Base-by-base conservation (phyloP, 1,284 basidiomycete species). In the Macrocystidia cucumis region DNA sequence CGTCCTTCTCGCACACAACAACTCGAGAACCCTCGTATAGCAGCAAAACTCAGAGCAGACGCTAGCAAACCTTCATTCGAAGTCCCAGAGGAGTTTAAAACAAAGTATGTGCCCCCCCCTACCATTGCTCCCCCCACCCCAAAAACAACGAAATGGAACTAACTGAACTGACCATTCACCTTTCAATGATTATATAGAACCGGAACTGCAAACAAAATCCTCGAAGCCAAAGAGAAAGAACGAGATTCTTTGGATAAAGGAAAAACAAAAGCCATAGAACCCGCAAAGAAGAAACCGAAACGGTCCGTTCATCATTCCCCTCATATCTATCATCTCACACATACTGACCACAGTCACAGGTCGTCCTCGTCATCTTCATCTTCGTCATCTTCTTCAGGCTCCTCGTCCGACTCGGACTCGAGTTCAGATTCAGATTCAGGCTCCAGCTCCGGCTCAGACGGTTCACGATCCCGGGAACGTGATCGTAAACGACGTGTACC, bases 81-180 rank as follows among this genome's bases (percentile, higher is more conserved):
- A 45, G 74, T 87, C 8, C 84, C 85, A 4, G 84, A 86, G 41
- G 85, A 88, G 54, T 86, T 88, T 56, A 85, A 76, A 64, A 72
- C 59, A 44, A 81, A 81, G 85, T 86, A 39, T 26, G 72, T 65
- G 27, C 24, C 17, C 14, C 26, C 24, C n/a, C 14, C 16, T 4
- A 3, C 29, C 8, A 33, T 38, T 16, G 13, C 22, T 17, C 25
- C 5, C 23, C 9, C 23, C 23, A 25, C 23, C 5, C n/a, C 25
- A 7, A n/a, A 3, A 7, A 27, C 25, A 3, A n/a, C 16, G 25
- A 25, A 12, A 8, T 25, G 23, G 24, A 9, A 19, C 8, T 39
- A 25, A 32, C 14, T 40, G 25, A 20, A 31, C 26, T 22, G n/a
- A n/a, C n/a, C 28, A 27, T 27, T 41, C 21, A 29, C 38, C 9